A percentile compares a stretch with the other conserved stretches of the same genome.
These are phyloP conservation scores for Rhizopogon salebrosus DNA, from an alignment of 768 basidiomycete genomes.

Conservation along the genomic window DNA sequence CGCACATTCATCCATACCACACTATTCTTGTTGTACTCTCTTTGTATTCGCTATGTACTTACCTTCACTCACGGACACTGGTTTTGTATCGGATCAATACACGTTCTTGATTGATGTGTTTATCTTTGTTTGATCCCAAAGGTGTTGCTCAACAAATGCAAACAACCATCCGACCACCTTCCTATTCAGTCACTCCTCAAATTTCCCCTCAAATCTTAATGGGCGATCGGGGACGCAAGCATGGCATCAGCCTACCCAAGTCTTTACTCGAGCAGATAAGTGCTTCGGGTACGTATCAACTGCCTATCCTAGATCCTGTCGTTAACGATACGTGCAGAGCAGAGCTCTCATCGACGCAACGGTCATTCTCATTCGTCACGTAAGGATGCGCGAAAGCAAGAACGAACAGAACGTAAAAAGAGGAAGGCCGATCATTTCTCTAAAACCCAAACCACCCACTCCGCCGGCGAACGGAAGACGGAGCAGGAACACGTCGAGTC, in stretches of 20 bases:
- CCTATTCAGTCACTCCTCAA: neutral
- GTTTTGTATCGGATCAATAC: too few relatives aligned
- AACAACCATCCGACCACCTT: neutral
- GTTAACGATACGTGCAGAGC: conserved; percentile 5
- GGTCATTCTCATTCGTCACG: conserved; percentile 31
- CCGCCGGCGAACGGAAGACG: conserved; percentile 34
- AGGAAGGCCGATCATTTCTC: conserved; percentile 60
- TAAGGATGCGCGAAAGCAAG: conserved; percentile 62
- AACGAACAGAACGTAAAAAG: conserved; percentile 53
- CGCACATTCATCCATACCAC: neutral
- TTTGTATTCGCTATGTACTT: conserved; percentile 11
- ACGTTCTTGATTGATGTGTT: conserved; percentile 3
- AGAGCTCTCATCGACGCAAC: conserved; percentile 2
- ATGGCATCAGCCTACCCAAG: conserved; percentile 22
- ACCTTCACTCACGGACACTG: conserved; percentile 9
- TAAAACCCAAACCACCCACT: conserved; percentile 8
- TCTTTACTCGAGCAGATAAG: conserved; percentile 23
- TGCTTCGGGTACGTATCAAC: conserved; percentile 8
- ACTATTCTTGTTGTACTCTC: conserved; percentile 4
- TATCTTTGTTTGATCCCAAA: conserved; percentile 4
- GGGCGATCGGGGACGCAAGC: conserved; percentile 10
- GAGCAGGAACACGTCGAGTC: conserved; percentile 41
- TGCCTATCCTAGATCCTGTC: too few relatives aligned
- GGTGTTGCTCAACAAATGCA: neutral
- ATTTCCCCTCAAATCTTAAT: neutral